These are phyloP conservation scores for Orychophragmus violaceus DNA, from an alignment of 345 rosid species.

Conservation along the genomic window DNA sequence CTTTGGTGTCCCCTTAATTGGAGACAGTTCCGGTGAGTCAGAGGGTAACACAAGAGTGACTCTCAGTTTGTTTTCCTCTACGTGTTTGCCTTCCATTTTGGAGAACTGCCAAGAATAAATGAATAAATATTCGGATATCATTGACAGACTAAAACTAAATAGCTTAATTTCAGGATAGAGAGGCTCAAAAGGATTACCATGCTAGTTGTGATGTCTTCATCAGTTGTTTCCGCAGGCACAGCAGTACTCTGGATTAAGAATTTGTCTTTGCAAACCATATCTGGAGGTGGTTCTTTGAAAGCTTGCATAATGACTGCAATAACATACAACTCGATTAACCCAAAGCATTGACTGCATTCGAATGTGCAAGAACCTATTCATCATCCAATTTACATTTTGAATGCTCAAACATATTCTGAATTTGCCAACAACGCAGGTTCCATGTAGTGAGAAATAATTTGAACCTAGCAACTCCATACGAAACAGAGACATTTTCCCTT, in stretches of 20 bases:
- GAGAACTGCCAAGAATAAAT: conserved; percentile 49
- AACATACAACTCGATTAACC: conserved; percentile 5
- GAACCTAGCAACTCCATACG: background rate
- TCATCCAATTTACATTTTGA: background rate
- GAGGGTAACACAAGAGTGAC: conserved; percentile 68
- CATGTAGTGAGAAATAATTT: background rate
- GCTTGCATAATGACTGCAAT: conserved; percentile 92
- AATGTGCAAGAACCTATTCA: conserved; percentile 5
- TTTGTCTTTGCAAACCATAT: conserved; percentile 89
- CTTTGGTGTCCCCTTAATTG: conserved; percentile 47
- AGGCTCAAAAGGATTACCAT: conserved; percentile 38
- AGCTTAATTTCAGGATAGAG: background rate
- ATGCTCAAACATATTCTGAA: background rate
- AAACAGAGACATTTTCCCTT: background rate
- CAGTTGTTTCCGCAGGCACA: conserved; percentile 68
- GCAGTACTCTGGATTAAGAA: conserved; percentile 85
- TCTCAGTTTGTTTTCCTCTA: conserved; percentile 85
- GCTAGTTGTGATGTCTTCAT: conserved; percentile 60
- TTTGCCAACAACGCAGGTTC: conserved; percentile 5
- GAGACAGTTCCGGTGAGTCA: conserved; percentile 57
- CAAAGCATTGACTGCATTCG: background rate
- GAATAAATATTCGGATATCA: background rate
- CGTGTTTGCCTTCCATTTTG: conserved; percentile 47
- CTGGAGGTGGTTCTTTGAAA: conserved; percentile 54
- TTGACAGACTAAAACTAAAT: conserved; percentile 6